phyloP scores from a whole-genome alignment of 2,329 filamentous ascomycete species.

The Exophiala sideris region DNA sequence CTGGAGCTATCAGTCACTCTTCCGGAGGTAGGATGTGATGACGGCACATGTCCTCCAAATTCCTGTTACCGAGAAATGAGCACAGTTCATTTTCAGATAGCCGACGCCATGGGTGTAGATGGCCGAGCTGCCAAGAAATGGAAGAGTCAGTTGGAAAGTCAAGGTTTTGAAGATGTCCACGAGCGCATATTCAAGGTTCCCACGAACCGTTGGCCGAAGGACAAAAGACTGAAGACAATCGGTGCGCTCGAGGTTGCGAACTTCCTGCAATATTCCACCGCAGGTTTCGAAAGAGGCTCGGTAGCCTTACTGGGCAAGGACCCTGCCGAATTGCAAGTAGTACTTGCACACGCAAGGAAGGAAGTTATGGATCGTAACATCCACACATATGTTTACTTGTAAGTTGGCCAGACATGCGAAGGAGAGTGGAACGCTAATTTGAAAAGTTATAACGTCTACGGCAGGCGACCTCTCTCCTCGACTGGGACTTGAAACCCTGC shows the following conservation, averaged over 20 bases:
- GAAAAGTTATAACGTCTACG: too few species aligned
- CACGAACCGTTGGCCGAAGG: constrained; percentile 28
- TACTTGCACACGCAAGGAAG: constrained; percentile 23
- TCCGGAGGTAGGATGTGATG: constrained; percentile 28
- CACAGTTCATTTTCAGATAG: constrained; percentile 12
- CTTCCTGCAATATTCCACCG: constrained; percentile 13
- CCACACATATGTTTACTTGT: constrained; percentile 18
- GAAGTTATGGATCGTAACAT: constrained; percentile 12
- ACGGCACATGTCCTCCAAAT: constrained; percentile 22
- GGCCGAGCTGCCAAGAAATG: constrained; percentile 4
- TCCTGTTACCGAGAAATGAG: background rate
- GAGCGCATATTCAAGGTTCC: constrained; percentile 27
- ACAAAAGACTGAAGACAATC: constrained; percentile 27
- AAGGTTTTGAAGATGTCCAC: constrained; percentile 27
- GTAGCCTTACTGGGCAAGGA: constrained; percentile 25
- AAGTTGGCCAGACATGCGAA: background rate
- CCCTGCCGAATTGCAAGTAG: constrained; percentile 11
- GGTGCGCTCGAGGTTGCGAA: constrained; percentile 15
- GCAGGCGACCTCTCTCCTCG: too few species aligned
- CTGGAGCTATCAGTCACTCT: constrained; percentile 30
- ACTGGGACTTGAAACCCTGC: too few species aligned
- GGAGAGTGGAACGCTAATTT: too few species aligned
- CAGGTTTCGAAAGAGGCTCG: constrained; percentile 28
- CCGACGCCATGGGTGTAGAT: constrained; percentile 12
- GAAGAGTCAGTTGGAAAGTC: background rate